Base-by-base conservation (phyloP, 305 asterid genomes). In the Fraxinus dipetala region DNA sequence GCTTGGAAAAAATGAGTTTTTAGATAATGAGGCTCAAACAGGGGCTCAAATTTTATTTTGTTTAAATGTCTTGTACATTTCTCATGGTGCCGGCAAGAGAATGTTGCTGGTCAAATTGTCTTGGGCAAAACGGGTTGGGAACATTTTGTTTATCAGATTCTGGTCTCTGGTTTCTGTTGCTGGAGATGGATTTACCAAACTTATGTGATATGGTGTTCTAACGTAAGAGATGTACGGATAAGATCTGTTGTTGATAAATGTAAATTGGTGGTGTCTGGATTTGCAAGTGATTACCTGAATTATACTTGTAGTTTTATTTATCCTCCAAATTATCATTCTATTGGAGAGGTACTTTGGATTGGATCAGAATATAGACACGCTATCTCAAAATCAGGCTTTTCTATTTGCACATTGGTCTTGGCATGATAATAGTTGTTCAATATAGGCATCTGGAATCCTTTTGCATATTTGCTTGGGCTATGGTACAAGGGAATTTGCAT, bases 341-440 rank as follows among this genome's bases (percentile, higher is more conserved):
- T 45, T 13, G 56, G 56, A 45, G 56, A 0, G 5, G 56, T 51
- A 72, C 59, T 79, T 65, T 72, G 79, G 76, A 76, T 79, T 48
- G 20, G 20, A 48, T 51, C 22, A 16, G 5, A 16, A 14, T 51
- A 14, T 51, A 16, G 61, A 51, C 61, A 51, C 1, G 0, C 7
- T 16, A 4, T 51, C 61, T 16, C 20, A 16, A 16, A 51, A 51
- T 14, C 61, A 16, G 20, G 22, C 61, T 51, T 16, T 51, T 45
- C n/a, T 48, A 4, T 48, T 51, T 51, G 61, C 6, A 16, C 61
- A 3, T 51, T 51, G 5, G 61, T 1, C 5, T 11, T 43, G 54
- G 1, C 54, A 43, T 43, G n/a, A 11, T 11, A 1, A 7, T 38
- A 45, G 61, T 51, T 3, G 56, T 45, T 16, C 22, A 51, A 1